Base-by-base conservation (phyloP, 176 grass and related monocot species). In the Aegilops speltoides region DNA sequence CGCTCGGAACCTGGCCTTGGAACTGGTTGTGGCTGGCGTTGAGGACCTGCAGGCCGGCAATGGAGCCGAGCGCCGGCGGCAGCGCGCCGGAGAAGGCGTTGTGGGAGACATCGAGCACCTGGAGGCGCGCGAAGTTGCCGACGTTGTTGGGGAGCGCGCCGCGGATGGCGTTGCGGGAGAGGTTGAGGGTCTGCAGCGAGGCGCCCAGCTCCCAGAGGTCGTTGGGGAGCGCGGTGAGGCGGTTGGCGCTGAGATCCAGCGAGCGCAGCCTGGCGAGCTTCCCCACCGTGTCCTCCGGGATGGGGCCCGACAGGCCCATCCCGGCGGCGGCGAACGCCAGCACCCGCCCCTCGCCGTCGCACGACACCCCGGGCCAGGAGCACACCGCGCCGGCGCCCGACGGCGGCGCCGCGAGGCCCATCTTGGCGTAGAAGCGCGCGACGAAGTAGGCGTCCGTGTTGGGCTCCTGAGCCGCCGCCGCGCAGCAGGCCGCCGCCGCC, bases 371-470 rank as follows among this genome's bases (percentile, higher is more conserved):
- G 13, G 40, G 12, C 94, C 92, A 96, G 3, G 72, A 89, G 64
- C 97, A 99, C 20, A 93, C 88, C 5, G 52, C 60, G 52, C 59
- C 62, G 36, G 65, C 22, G 54, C 77, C 22, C 34, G 79, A 46
- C 25, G 86, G 68, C 79, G 88, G 76, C 73, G 33, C 34, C n/a
- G 41, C 22, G 29, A 66, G 60, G 20, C 90, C 85, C 79, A 94
- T 89, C 84, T 83, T 90, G 45, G 13, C 52, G 83, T 94, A 93
- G 80, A 99, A 99, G 16, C 62, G 54, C 26, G 89, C 72, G 61
- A 99, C 87, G 82, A 93, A 93, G 85, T 43, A 93, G 52, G 75
- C 97, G 84, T 99, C 97, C 48, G 97, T 88, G 90, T 99, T 94
- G 56, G 89, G 94, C 40, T 96, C 92, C 79, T 93, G 94, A 46